Percentiles rank a stretch among this genome's conserved stretches.
Conservation (phyloP, 2,329 filamentous ascomycete genomes). For the Botrytis cinerea region DNA sequence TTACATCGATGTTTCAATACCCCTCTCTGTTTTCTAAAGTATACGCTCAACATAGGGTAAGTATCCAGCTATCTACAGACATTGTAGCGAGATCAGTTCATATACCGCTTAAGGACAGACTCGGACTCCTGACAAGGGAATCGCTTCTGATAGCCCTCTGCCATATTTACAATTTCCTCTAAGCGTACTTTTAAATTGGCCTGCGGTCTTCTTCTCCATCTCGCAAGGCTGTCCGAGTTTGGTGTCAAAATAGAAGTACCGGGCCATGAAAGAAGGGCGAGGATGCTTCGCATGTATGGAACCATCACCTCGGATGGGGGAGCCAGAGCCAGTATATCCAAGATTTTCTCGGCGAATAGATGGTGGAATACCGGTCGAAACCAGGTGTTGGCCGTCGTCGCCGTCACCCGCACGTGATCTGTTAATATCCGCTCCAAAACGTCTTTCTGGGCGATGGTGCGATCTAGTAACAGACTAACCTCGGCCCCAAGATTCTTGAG, state of each 20-base stretch:
- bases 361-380: not conserved
- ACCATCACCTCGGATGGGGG: not conserved
- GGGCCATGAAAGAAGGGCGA: not conserved
- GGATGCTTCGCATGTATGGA: not conserved
- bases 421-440: not conserved
- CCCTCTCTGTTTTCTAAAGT: not conserved
- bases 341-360: not conserved
- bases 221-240: not conserved
- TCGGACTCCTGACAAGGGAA: not conserved
- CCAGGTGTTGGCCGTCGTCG: not conserved
- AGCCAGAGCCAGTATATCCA: not conserved
- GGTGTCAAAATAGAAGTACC: not conserved
- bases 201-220: not conserved
- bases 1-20: fast-evolving
- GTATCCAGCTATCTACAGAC: not conserved
- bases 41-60: not conserved
- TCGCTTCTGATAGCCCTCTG: not conserved
- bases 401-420: not conserved
- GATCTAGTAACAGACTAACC: not conserved
- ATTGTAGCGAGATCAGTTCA: not conserved
- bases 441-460: not conserved
- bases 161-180: not conserved
- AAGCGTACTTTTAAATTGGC: not conserved
- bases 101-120: not conserved
- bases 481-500: not conserved